Base-by-base conservation (phyloP, 2,329 filamentous ascomycete species). In the Penicillium sp. region DNA sequence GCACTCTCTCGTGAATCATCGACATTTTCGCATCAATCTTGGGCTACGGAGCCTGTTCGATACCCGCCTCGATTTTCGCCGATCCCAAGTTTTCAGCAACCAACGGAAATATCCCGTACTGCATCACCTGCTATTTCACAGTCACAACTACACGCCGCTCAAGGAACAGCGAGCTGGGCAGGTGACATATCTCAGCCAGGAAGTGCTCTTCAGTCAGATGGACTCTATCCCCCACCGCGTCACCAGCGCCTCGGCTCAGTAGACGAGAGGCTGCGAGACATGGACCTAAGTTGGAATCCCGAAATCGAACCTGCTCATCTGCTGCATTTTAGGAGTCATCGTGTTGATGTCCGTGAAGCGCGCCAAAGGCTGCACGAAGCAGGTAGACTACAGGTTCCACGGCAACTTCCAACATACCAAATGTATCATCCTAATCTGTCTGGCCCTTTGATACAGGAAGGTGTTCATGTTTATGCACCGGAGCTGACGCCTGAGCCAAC, bases 1-100 rank as follows among this genome's bases (percentile, higher is more conserved):
- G 61, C 69, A 3, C 69, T 76, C 60, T 69, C 72, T 2, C 71
- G 73, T 29, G 61, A 65, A 14, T 61, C 66, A 8, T 75, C 73
- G 0, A 59, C 56, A 2, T 64, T 70, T 39, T 75, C 74, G 6
- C 63, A 68, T 18, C 65, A 69, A 16, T 75, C 72, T 4, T 69
- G 71, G 67, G 64, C 67, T 13, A 75, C 74, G 6, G 74, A 76
- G 13, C 73, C 73, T 9, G 56, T 65, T 9, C 63, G 62, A 13
- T 67, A 67, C 28, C 63, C 67, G 5, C 58, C 66, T 5, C 58
- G 59, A 10, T 62, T 70, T 59, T 64, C 69, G 7, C 66, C 62
- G 7, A 39, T 58, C 7, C 56, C 65, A 5, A 50, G 51, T 24
- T 62, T 58, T 18, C 52, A 62, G 14, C 59, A 64, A 8, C 33